These are phyloP conservation scores for Aspergillus diversus DNA, from an alignment of 495 filamentous ascomycete genomes.

Conservation along the genomic window DNA sequence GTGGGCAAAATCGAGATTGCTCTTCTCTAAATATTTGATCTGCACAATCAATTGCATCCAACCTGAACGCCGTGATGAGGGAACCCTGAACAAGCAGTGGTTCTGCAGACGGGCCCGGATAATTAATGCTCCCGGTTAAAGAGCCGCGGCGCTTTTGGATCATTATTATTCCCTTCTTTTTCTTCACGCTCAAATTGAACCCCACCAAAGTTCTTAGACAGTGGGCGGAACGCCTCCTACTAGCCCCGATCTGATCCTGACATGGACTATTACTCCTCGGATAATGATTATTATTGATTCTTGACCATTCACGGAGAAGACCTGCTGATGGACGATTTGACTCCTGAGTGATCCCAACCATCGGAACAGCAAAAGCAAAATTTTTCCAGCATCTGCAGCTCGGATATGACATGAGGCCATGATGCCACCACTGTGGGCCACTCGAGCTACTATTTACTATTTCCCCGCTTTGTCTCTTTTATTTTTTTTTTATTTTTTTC, in stretches of 20 bases:
- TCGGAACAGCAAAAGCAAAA: slow-evolving; percentile 1
- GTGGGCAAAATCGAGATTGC: too few species aligned
- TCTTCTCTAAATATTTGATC: too few species aligned
- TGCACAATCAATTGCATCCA: too few species aligned
- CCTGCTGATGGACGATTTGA: neutral
- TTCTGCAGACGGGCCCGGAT: slow-evolving; percentile 1
- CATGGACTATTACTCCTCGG: neutral
- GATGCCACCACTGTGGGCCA: slow-evolving; percentile 3
- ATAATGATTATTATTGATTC: neutral
- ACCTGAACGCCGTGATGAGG: too few species aligned
- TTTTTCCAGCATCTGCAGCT: neutral
- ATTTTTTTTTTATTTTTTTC: neutral
- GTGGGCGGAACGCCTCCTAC: slow-evolving; percentile 3
- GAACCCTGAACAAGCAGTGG: too few species aligned
- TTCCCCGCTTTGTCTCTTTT: slow-evolving; percentile 13
- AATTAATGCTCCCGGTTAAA: slow-evolving; percentile 14
- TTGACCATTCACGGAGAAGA: neutral
- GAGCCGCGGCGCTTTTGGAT: slow-evolving; percentile 6
- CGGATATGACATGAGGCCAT: slow-evolving; percentile 4
- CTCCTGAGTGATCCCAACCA: neutral
- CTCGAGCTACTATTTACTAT: slow-evolving; percentile 6
- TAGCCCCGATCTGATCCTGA: slow-evolving; percentile 5
- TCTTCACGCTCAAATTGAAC: slow-evolving; percentile 11
- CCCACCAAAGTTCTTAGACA: slow-evolving; percentile 13
- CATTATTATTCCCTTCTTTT: slow-evolving; percentile 3